A percentile compares a stretch with the other conserved stretches of the same genome.
Evolutionary conservation across 2,329 filamentous ascomycete species (phyloP).

Genomic region (Apiospora pterosperma): DNA sequence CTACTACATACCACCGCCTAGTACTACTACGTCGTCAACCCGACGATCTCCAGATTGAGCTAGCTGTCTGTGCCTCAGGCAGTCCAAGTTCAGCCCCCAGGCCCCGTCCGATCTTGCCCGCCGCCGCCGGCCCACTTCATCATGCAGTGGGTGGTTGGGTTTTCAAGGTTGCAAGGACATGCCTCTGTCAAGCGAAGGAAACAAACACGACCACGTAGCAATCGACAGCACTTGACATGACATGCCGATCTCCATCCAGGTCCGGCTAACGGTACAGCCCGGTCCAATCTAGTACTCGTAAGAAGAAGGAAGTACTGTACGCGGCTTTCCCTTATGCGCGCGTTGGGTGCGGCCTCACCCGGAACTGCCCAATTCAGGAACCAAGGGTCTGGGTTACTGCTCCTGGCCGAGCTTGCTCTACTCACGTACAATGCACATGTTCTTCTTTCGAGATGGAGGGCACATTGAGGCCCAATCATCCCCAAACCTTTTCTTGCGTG

Average conservation of each 20-base stretch:
- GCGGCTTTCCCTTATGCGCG: neutral
- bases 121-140: slow-evolving; percentile 3
- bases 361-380: slow-evolving; percentile 22
- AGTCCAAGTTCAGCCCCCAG: slow-evolving; percentile 3
- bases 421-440: neutral
- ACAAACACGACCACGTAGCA: slow-evolving; percentile 12
- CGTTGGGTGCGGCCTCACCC: slow-evolving; percentile 15
- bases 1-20: no score
- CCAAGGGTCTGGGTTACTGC: slow-evolving; percentile 10
- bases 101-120: slow-evolving; percentile 5
- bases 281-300: neutral
- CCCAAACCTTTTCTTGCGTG: neutral
- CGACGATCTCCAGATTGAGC: neutral
- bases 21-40: neutral
- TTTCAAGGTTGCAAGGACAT: neutral
- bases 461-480: slow-evolving; percentile 9
- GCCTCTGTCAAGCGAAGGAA: slow-evolving; percentile 6
- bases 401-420: neutral
- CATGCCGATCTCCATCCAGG: neutral
- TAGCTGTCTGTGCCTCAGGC: neutral
- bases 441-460: slow-evolving; percentile 6
- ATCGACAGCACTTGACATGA: neutral
- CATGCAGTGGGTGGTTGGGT: neutral
- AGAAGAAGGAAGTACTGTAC: no score
- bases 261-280: neutral